A percentile compares a stretch with the other conserved stretches of the same genome.
These are phyloP conservation scores for Blastomyces gilchristii DNA, from an alignment of 2,329 filamentous ascomycete species.

Conservation along the genomic window DNA sequence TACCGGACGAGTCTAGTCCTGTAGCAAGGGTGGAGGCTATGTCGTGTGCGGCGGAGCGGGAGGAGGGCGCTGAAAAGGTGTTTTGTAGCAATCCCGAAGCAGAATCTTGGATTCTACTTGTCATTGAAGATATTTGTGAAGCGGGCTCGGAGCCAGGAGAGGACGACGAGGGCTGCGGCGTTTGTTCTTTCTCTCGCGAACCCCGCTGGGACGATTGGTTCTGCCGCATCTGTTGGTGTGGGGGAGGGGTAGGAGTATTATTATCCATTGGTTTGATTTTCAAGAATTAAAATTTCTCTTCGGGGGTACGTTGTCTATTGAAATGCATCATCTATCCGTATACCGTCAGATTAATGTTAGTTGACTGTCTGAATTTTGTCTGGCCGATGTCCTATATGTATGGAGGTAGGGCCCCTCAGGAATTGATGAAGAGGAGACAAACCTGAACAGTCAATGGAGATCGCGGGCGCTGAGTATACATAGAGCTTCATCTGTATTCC, in stretches of 20 bases:
- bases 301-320: not conserved
- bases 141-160: not conserved
- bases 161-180: not conserved
- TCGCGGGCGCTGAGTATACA: not conserved
- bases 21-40: slow-evolving; percentile 10
- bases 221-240: not conserved
- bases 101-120: slow-evolving; percentile 15
- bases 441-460: not conserved
- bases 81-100: slow-evolving; percentile 15
- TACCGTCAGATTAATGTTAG: not conserved
- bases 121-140: slow-evolving; percentile 7
- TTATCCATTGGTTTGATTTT: slow-evolving; percentile 2
- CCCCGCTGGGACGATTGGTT: not conserved
- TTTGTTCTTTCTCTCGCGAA: not conserved
- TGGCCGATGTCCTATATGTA: no score
- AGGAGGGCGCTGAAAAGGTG: slow-evolving; percentile 9
- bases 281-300: not conserved
- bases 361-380: not conserved
- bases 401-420: not conserved
- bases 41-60: slow-evolving; percentile 3
- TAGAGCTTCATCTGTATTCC: not conserved
- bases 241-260: not conserved
- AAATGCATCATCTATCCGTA: not conserved
- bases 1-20: slow-evolving; percentile 5
- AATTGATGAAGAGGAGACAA: not conserved